A percentile compares a stretch with the other conserved stretches of the same genome.
These are phyloP conservation scores for Chaetomium strumarium DNA, from an alignment of 2,329 filamentous ascomycete species.

Conservation along the genomic window DNA sequence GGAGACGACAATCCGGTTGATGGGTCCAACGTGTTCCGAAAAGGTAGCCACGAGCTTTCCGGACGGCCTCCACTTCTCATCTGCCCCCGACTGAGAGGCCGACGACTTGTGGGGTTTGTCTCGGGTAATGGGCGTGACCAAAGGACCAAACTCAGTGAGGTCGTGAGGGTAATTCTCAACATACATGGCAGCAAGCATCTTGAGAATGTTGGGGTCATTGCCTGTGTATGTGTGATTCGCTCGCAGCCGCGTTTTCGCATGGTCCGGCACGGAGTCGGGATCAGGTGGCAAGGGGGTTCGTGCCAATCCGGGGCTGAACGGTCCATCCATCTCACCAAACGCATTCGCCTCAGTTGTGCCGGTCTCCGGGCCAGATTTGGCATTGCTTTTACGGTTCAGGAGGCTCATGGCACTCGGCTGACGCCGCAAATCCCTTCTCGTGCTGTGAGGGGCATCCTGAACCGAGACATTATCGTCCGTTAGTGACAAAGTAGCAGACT, in stretches of 20 bases:
- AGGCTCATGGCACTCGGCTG: conserved; percentile 55
- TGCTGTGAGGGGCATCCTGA: conserved; percentile 38
- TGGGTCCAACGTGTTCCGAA: conserved; percentile 74
- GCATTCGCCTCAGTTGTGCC: conserved; percentile 54
- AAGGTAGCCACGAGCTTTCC: conserved; percentile 83
- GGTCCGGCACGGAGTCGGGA: conserved; percentile 27
- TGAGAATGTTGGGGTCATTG: conserved; percentile 62
- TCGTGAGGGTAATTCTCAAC: conserved; percentile 63
- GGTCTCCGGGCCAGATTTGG: conserved; percentile 53
- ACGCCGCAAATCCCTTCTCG: conserved; percentile 45
- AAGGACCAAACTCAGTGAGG: conserved; percentile 68
- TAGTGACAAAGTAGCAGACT: conserved; percentile 16
- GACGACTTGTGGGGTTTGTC: conserved; percentile 45
- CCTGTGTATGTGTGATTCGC: conserved; percentile 80
- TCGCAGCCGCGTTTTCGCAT: conserved; percentile 43
- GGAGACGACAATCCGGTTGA: conserved; percentile 75
- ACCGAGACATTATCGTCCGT: conserved; percentile 27
- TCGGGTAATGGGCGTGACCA: conserved; percentile 63
- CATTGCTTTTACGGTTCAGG: conserved; percentile 53
- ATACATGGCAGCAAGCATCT: conserved; percentile 80
- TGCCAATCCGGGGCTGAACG: conserved; percentile 38
- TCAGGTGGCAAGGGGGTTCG: conserved; percentile 31
- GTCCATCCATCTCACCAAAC: conserved; percentile 55
- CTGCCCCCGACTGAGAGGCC: conserved; percentile 40
- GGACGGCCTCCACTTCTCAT: conserved; percentile 73